phyloP scores from a whole-genome alignment of 805 yeast genomes.

The Candida khao-thaluensis region DNA sequence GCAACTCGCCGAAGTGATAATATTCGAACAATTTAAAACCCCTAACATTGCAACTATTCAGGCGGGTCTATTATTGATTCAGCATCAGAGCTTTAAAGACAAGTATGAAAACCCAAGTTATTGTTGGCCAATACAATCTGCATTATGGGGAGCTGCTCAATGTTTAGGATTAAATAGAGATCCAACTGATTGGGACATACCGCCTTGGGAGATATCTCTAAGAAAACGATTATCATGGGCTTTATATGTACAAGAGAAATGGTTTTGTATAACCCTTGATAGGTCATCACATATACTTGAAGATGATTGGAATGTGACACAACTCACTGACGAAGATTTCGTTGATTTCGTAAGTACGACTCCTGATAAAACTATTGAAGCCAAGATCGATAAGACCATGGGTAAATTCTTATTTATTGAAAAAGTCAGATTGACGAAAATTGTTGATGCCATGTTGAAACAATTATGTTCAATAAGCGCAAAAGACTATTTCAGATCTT shows the following conservation, averaged over 20 bases:
- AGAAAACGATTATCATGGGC: constrained; percentile 94
- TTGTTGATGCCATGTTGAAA: constrained; percentile 68
- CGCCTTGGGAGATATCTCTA: constrained; percentile 89
- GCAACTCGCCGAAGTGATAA: constrained; percentile 56
- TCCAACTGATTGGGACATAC: constrained; percentile 85
- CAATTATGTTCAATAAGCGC: constrained; percentile 70
- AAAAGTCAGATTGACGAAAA: constrained; percentile 64
- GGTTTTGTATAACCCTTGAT: constrained; percentile 79
- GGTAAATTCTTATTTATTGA: constrained; percentile 69
- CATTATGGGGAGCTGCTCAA: constrained; percentile 82
- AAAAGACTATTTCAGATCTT: constrained; percentile 35
- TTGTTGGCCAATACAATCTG: constrained; percentile 75
- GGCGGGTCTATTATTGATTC: constrained; percentile 77
- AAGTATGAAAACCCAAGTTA: constrained; percentile 13
- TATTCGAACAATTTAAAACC: constrained; percentile 71
- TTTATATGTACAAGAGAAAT: constrained; percentile 84
- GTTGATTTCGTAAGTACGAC: constrained; percentile 52
- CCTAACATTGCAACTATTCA: constrained; percentile 90
- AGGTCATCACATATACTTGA: constrained; percentile 80
- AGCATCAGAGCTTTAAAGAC: constrained; percentile 48
- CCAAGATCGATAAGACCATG: constrained; percentile 62
- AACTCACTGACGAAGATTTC: constrained; percentile 71
- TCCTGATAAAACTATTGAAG: constrained; percentile 33
- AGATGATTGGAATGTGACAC: constrained; percentile 74
- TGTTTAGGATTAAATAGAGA: constrained; percentile 86